Base-by-base conservation (phyloP, 345 rosid genomes). In the Conringia planisiliqua region DNA sequence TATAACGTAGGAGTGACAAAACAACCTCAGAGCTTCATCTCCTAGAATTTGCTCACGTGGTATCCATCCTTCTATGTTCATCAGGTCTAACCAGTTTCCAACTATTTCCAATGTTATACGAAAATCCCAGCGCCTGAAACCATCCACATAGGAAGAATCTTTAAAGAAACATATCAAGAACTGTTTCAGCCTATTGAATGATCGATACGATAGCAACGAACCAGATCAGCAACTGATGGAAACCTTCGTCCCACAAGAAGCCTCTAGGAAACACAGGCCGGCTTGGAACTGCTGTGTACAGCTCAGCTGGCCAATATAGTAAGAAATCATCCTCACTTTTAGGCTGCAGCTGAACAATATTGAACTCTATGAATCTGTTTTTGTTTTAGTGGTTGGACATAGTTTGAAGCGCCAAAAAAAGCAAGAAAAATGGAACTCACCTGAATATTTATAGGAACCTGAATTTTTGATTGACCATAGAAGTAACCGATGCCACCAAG, bases 161-260 rank as follows among this genome's bases (percentile, higher is more conserved):
- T 26, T 10, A 61, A 73, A 46, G 18, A 26, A 8, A 22, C 42
- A 56, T 8, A 58, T 4, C 48, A 51, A 44, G 24, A 44, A 12
- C 57, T 33, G 26, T 40, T 67, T 76, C 17, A 64, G 63, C 12
- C 7, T 6, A 9, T n/a, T 32, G 13, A 51, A 24, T 60, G 59
- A 67, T 51, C 22, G 0, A 55, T 29, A 10, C 7, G 36, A 11
- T 43, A 71, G 58, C 33, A 77, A 82, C 96, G 20, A 64, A 95
- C 98, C 98, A 82, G 82, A 95, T 85, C 78, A 89, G 64, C 68
- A 95, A 27, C 68, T 92, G 99, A 87, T 92, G 97, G 70, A 92
- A 95, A 61, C 98, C 99, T 95, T 95, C 99, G 80, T 95, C 97
- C 98, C 98, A 95, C n/a, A 89, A 74, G 75, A 95, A 95, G 47